Percentiles rank a stretch among this genome's conserved stretches.
Evolutionary conservation across 2,329 filamentous ascomycete genomes (phyloP).

Genomic region (Cordyceps pruinosa): DNA sequence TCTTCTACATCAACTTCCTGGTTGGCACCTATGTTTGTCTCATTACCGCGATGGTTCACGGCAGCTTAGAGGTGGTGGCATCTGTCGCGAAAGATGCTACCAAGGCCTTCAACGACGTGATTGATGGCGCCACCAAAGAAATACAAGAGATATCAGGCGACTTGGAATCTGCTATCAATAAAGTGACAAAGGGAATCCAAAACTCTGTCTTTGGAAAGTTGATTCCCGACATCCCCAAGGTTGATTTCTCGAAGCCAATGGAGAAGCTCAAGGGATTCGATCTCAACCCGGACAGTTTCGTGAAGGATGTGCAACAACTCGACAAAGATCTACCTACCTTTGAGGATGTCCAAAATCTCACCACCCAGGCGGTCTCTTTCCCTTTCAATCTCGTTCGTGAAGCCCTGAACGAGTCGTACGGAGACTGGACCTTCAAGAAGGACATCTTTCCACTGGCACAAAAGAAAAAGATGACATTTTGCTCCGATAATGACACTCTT

Average conservation of each 20-base stretch:
- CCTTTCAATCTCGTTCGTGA: constrained; percentile 77
- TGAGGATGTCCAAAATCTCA: constrained; percentile 74
- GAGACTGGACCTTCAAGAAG: constrained; percentile 70
- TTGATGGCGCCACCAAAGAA: constrained; percentile 48
- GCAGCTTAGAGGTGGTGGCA: constrained; percentile 63
- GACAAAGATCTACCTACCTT: constrained; percentile 80
- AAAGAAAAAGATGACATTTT: constrained; percentile 80
- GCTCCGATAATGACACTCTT: constrained; percentile 76
- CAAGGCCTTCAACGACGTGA: constrained; percentile 40
- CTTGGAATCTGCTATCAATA: constrained; percentile 41
- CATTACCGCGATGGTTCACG: constrained; percentile 74
- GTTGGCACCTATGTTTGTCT: constrained; percentile 87
- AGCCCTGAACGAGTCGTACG: constrained; percentile 63
- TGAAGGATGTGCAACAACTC: constrained; percentile 62
- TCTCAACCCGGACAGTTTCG: constrained; percentile 59
- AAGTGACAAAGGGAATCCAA: constrained; percentile 38
- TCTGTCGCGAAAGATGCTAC: constrained; percentile 47
- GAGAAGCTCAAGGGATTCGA: constrained; percentile 62
- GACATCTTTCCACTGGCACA: constrained; percentile 73
- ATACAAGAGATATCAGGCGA: constrained; percentile 52
- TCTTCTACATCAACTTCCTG: constrained; percentile 90
- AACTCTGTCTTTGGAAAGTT: constrained; percentile 44
- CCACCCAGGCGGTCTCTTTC: constrained; percentile 62
- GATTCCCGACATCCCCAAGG: constrained; percentile 35
- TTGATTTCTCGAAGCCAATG: constrained; percentile 62